Evolutionary conservation across 768 basidiomycete genomes (phyloP).

Genomic region (Termitomyces eurrhizus): DNA sequence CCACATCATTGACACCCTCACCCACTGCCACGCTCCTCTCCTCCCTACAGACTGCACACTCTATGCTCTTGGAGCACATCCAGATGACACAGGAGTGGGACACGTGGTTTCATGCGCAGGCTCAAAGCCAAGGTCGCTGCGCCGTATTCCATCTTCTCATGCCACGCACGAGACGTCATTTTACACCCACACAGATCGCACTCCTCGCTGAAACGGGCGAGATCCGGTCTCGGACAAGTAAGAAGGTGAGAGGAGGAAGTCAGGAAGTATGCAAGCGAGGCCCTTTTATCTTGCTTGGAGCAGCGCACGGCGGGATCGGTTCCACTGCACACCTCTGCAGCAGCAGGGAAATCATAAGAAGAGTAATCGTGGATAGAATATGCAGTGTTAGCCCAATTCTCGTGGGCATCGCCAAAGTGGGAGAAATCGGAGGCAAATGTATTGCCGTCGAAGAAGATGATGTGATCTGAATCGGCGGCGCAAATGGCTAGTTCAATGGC

Average conservation of each 20-base stretch:
- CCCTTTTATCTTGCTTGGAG: constrained; percentile 66
- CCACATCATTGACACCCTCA: too few species aligned
- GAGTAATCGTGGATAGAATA: constrained; percentile 82
- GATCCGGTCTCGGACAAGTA: constrained; percentile 70
- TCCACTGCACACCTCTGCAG: constrained; percentile 50
- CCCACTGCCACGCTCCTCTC: too few species aligned
- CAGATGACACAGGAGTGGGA: too few species aligned
- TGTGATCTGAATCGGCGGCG: constrained; percentile 62
- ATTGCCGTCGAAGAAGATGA: constrained; percentile 81
- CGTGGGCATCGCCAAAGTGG: constrained; percentile 60
- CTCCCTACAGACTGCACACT: too few species aligned
- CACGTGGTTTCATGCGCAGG: too few species aligned
- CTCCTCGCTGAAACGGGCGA: constrained; percentile 72
- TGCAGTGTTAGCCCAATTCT: constrained; percentile 65
- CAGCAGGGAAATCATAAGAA: constrained; percentile 64
- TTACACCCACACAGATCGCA: constrained; percentile 76
- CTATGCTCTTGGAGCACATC: too few species aligned
- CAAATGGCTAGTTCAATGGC: constrained; percentile 85
- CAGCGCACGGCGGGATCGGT: constrained; percentile 53
- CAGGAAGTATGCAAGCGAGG: constrained; percentile 66
- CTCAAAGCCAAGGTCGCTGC: constrained; percentile 62
- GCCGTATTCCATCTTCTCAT: constrained; percentile 79
- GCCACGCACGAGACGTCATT: constrained; percentile 81
- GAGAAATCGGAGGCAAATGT: constrained; percentile 81
- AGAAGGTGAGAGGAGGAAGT: constrained; percentile 80